Evolutionary conservation across 2,329 filamentous ascomycete genomes (phyloP), one percentile per base, ranked within the genome.

Genomic region (Aureobasidium sp.): DNA sequence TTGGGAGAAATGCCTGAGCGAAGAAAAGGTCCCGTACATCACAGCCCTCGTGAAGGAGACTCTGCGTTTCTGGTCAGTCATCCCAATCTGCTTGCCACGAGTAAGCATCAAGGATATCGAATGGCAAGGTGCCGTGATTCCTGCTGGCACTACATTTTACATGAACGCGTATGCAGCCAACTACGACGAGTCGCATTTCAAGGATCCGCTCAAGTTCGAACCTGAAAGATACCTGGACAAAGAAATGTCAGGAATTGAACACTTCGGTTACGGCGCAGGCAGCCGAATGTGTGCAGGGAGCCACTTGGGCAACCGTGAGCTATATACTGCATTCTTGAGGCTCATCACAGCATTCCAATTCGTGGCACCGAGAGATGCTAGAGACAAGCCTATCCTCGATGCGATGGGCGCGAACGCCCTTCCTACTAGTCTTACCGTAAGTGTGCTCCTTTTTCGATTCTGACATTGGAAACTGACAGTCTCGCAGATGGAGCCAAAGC

Each of bases 1-100:
- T n/a, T 93, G 89, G 87, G 83, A 87, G 67, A 83, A 80, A 66
- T 91, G 88, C 64, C 79, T 90, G 0, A 70, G 83, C 3, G 89
- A 91, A 70, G 89, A 91, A 69, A 90, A 89, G 68, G 81, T 90
- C 0, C 84, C 87, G 0, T 94, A 91, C 72, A 78, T 94, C 64
- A 89, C 87, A 0, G 89, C 89, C 0, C 74, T 94, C 6, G 87
- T 89, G 64, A 91, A 91, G 70, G 90, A 94, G 70, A 85, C 87
- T 1, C 79, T 93, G 0, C 84, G 90, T 29, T 93, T 84, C 78
- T 93, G 86, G 82, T 88, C 86, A 2, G 89, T 93, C 34, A 89
- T 92, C 66, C 88, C 89, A 1, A 87, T 94, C 67, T 90, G 86
- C 68, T 79, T 94, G 0, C 90, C 90, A 0, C 80, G 90, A 3